Evolutionary conservation across 345 rosid species (phyloP), one percentile per base, ranked within the genome.

Genomic region (Noccaea caerulescens): DNA sequence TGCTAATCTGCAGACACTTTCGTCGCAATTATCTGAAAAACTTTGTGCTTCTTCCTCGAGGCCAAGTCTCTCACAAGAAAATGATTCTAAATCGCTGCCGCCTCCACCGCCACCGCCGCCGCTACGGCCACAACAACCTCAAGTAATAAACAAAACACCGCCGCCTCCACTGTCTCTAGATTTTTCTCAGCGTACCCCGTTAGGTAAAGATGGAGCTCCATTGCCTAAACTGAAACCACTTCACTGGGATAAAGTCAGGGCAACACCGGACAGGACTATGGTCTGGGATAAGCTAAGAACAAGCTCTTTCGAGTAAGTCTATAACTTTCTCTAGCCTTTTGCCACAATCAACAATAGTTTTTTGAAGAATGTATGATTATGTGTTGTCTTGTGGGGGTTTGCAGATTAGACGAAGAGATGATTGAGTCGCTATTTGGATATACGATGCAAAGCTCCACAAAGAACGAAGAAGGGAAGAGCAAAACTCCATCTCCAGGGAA

Each of bases 211-310:
- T 52, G 96, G 98, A 82, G 58, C 76, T 32, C 87, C 92, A 51
- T 66, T 94, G 38, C 85, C 99, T 53, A 94, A 94, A 79, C 51
- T 94, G 76, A 94, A 94, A 83, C 99, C 99, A 4, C 98, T 94
- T 65, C 99, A 94, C 3, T 94, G 99, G 99, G 98, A 94, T 88
- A 94, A 91, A 84, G 99, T 94, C n/a, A 92, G 97, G 77, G 98
- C 98, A 50, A 79, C 87, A 63, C 88, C 96, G 4, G 98, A 94
- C 72, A 82, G 84, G 3, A 77, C 80, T 59, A 94, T 83, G 93
- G 99, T 89, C 32, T 94, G 99, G 99, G 98, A 94, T 78, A 89
- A 85, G 83, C 71, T 94, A 45, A 82, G 88, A 79, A 82, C 97
- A 71, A 94, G 88, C 86, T 91, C 99, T 13, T 91, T 94, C 8